Conservation (phyloP, 768 basidiomycete genomes). For the Pleurotus salmoneostramineus region DNA sequence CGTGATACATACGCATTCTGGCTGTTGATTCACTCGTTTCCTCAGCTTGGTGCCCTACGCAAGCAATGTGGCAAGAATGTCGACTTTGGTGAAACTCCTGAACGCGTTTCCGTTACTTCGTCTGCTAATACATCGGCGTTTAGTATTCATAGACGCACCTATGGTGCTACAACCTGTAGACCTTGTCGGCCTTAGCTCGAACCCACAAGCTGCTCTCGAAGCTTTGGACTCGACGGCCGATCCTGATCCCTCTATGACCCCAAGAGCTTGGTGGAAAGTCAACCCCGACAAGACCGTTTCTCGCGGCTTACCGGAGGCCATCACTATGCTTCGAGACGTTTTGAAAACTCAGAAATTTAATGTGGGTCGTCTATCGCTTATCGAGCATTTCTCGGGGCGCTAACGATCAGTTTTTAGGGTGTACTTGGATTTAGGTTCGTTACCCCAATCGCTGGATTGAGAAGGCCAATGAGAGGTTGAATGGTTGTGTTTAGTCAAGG, state of each 20-base stretch:
- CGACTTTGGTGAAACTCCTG: constrained; percentile 50
- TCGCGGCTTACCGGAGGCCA: constrained; percentile 53
- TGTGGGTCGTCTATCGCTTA: constrained; percentile 35
- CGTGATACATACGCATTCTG: neutral
- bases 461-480: neutral
- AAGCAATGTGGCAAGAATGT: constrained; percentile 63
- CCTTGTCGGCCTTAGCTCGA: constrained; percentile 25
- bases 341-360: constrained; percentile 61
- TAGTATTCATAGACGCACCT: constrained; percentile 77
- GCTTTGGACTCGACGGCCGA: constrained; percentile 33
- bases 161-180: constrained; percentile 66
- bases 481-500: constrained; percentile 53
- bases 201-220: constrained; percentile 22
- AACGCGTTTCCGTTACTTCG: neutral
- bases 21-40: neutral
- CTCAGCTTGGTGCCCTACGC: constrained; percentile 67
- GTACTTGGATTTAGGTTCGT: constrained; percentile 75
- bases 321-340: constrained; percentile 50
- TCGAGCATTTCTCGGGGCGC: neutral
- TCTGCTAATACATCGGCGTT: neutral
- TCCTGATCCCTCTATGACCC: constrained; percentile 48
- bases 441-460: neutral
- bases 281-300: constrained; percentile 49
- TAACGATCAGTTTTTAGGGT: constrained; percentile 40
- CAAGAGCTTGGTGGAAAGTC: constrained; percentile 71